Evolutionary conservation across 116 monocot genomes (phyloP), one percentile per base, ranked within the genome.

Genomic region (Posidonia oceanica): DNA sequence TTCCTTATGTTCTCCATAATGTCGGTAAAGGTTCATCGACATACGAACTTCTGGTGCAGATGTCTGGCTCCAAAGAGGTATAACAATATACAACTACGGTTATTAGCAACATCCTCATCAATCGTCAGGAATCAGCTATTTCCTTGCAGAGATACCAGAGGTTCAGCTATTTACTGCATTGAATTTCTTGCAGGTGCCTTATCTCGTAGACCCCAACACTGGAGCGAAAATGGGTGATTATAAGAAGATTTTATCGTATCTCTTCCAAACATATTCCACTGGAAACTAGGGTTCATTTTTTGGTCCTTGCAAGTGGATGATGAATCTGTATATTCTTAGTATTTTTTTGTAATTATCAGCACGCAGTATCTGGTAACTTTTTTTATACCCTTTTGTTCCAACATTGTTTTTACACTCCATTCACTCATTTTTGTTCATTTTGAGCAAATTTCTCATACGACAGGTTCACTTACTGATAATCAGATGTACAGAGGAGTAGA

Each of bases 1-100:
- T 93, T 68, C 85, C 93, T 63, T 93, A 93, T 51, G 69, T 89
- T 37, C 84, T 93, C 70, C 87, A 85, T 67, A 93, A 87, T 76
- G 86, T 86, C 8, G 93, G 84, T 67, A 80, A 89, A 59, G 87
- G 89, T 36, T 93, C 93, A 41, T 69, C 84, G 42, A 89, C 75
- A 66, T 57, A 57, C 36, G 79, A 93, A 48, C 70, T 83, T 75
- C 84, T 93, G 13, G 6, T 85, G 22, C 59, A 54, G 67, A 60
- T 53, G 59, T 80, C 89, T 57, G 86, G 89, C 59, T 89, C 89
- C 51, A 81, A 69, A 52, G 66, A 89, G 89, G 93, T 93, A 72
- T 44, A 8, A 8, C 44, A 68, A 59, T 18, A 12, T 7, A 52
- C 14, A n/a, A 68, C 22, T 4, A 44, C 22, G 0, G n/a, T 39